Evolutionary conservation across 805 yeast genomes (phyloP), one percentile per base, ranked within the genome.

Genomic region (Spathaspora sp.): DNA sequence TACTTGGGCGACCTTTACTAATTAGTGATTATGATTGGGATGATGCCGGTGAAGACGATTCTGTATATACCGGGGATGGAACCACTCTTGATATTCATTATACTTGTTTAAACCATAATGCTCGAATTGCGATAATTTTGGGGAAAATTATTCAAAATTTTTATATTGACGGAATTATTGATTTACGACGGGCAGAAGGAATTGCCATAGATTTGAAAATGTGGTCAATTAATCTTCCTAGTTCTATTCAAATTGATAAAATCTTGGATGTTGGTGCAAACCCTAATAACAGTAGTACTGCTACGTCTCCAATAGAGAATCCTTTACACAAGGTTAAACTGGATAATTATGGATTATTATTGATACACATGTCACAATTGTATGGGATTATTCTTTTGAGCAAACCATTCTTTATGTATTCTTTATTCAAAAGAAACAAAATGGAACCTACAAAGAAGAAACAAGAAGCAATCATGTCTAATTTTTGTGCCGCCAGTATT

Each of bases 321-420:
- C 26, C 32, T 6, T 16, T 20, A 6, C 38, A 29, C 14, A 19
- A 26, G 3, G 19, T 45, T 14, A 38, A 31, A 14, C 44, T 19
- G 38, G 52, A 52, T 35, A 59, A 52, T 47, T 60, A 61, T 49
- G 59, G 63, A 20, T 53, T 68, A 5, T 55, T 71, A 23, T 52
- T 70, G 3, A 60, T 72, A 1, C 76, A 73, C 53, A 57, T 70
- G 12, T 60, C 62, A 6, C 70, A 71, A 44, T 57, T 73, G n/a
- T 65, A 67, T 53, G 70, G 69, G 1, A 63, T 70, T 14, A 61
- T 69, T 29, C 48, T 73, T 23, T 58, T 74, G 16, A 59, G 75
- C 35, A 61, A 74, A 19, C 77, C 79, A 6, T 74, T 73, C 50
- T 70, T 71, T 59, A 67, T 70, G 52, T 69, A 67, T 53, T 51